phyloP scores from a whole-genome alignment of 805 yeast species.

The Ascoidea tarda region DNA sequence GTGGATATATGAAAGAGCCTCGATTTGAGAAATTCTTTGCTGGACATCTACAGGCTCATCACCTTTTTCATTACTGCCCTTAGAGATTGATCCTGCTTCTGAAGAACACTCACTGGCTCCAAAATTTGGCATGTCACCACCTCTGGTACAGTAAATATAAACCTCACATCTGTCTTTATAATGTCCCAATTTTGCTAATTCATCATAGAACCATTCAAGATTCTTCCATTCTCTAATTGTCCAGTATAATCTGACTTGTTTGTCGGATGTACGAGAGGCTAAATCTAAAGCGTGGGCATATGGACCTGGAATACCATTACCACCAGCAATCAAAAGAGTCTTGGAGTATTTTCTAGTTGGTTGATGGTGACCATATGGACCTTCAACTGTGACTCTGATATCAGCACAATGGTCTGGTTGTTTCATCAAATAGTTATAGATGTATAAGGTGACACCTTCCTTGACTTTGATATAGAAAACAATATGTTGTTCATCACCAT shows the following conservation, averaged over 20 bases:
- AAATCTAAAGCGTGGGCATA: conserved; percentile 15
- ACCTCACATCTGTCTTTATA: conserved; percentile 16
- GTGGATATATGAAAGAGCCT: conserved; percentile 17
- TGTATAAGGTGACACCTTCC: conserved; percentile 21
- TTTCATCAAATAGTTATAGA: conserved; percentile 15
- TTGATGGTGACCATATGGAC: conserved; percentile 17
- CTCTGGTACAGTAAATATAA: conserved; percentile 16
- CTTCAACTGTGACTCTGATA: conserved; percentile 20
- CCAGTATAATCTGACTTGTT: conserved; percentile 21
- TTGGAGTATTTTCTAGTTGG: conserved; percentile 15
- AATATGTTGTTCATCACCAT: conserved; percentile 11
- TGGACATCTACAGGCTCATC: conserved; percentile 6
- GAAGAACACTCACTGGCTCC: conserved; percentile 7
- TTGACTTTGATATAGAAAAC: conserved; percentile 23
- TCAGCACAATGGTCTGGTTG: conserved; percentile 13
- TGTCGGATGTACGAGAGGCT: conserved; percentile 6
- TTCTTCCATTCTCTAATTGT: conserved; percentile 27
- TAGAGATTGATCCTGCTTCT: conserved; percentile 11
- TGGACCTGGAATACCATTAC: conserved; percentile 22
- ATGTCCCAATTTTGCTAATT: conserved; percentile 16
- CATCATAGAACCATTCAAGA: conserved; percentile 33
- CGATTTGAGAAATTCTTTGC: too few relatives aligned
- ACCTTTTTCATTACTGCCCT: conserved; percentile 6
- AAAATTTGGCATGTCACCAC: neutral
- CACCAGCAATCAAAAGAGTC: conserved; percentile 20